Evolutionary conservation across 495 filamentous ascomycete genomes (phyloP).

Genomic region (Aspergillus hancockii): DNA sequence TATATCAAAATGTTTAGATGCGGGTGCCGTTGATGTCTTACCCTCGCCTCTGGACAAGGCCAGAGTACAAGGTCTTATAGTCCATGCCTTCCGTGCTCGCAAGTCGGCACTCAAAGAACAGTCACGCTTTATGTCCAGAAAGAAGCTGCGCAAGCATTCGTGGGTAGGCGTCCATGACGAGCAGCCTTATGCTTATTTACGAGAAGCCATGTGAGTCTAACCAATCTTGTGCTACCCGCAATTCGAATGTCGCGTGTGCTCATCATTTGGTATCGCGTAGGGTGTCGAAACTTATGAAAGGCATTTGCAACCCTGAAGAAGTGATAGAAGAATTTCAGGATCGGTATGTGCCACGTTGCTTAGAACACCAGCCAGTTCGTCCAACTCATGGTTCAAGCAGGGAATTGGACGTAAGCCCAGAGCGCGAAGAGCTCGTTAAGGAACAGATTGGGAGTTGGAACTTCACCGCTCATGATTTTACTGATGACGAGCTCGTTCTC

Average conservation of each 20-base stretch:
- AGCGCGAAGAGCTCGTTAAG: constrained; percentile 63
- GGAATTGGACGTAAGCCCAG: constrained; percentile 48
- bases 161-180: constrained; percentile 89
- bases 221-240: not conserved
- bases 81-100: constrained; percentile 80
- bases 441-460: constrained; percentile 76
- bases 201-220: constrained; percentile 68
- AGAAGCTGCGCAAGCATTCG: constrained; percentile 75
- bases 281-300: constrained; percentile 89
- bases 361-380: not conserved
- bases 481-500: constrained; percentile 83
- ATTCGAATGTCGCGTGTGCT: not conserved
- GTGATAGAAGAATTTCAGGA: constrained; percentile 54
- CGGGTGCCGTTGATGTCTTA: constrained; percentile 83
- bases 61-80: constrained; percentile 68
- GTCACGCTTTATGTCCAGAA: constrained; percentile 62
- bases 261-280: constrained; percentile 36
- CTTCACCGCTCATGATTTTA: constrained; percentile 86
- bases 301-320: constrained; percentile 79
- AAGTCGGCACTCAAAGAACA: constrained; percentile 70
- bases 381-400: constrained; percentile 23
- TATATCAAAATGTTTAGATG: constrained; percentile 71
- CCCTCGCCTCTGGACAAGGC: constrained; percentile 71
- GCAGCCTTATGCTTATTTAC: constrained; percentile 84
- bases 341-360: constrained; percentile 17